These are phyloP conservation scores for Thoreauomyces humboldtii DNA, from an alignment of 192 early-diverging fungal species.

Conservation along the genomic window DNA sequence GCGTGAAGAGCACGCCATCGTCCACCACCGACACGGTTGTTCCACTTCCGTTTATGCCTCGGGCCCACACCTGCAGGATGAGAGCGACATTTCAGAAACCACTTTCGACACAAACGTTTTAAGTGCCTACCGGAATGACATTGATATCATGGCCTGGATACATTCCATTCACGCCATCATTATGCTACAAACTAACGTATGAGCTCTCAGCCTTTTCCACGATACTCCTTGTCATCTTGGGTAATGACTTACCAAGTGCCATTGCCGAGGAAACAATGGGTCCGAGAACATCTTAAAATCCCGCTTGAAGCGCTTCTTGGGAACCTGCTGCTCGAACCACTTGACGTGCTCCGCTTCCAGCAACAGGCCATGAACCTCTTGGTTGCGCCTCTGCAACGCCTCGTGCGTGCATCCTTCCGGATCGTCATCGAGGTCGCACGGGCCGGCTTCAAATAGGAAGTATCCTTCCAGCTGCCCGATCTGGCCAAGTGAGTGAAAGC, in stretches of 20 bases:
- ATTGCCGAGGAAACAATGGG: constrained; percentile 70
- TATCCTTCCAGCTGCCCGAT: constrained; percentile 36
- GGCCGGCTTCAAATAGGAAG: constrained; percentile 34
- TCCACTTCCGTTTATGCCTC: constrained; percentile 82
- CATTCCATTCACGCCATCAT: constrained; percentile 40
- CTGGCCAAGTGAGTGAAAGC: constrained; percentile 35
- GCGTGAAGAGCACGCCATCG: constrained; percentile 87
- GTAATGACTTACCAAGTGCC: constrained; percentile 68
- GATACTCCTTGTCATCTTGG: neutral
- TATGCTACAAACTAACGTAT: constrained; percentile 22
- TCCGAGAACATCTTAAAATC: constrained; percentile 48
- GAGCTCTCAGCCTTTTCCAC: neutral
- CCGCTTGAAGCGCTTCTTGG: constrained; percentile 39
- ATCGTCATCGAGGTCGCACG: too few relatives aligned
- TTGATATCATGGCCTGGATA: constrained; percentile 79
- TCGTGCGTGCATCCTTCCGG: neutral
- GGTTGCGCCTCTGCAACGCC: too few relatives aligned
- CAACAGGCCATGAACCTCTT: constrained; percentile 22
- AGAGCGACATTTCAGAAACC: neutral
- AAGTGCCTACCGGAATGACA: constrained; percentile 74
- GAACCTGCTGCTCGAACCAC: constrained; percentile 30
- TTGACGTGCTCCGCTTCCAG: constrained; percentile 12
- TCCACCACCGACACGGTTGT: constrained; percentile 89
- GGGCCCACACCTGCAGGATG: constrained; percentile 71
- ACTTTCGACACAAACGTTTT: neutral